Percentiles rank a stretch among this genome's conserved stretches.
These are phyloP conservation scores for Blumeria hordei DNA, from an alignment of 2,329 filamentous ascomycete species.

Conservation along the genomic window DNA sequence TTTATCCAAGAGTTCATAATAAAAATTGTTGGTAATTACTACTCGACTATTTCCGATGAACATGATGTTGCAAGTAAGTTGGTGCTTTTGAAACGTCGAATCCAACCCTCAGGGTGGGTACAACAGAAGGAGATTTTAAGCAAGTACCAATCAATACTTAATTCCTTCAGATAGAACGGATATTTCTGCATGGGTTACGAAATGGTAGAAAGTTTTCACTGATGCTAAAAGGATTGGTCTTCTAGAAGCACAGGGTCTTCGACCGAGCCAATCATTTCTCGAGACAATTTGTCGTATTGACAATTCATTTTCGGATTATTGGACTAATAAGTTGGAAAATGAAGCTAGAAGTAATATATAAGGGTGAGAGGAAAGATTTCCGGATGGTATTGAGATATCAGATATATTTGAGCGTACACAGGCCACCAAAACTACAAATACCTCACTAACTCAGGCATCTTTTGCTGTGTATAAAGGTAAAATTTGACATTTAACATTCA, in stretches of 20 bases:
- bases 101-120: not conserved
- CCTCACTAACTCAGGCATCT: not conserved
- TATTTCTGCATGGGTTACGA: not conserved
- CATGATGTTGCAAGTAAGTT: not conserved
- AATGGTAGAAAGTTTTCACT: not conserved
- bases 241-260: not conserved
- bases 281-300: not conserved
- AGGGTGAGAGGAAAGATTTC: not conserved
- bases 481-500: not conserved
- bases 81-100: not conserved
- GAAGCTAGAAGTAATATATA: not conserved
- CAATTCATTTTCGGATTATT: not conserved
- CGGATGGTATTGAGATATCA: not conserved
- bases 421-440: not conserved
- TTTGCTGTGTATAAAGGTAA: not conserved
- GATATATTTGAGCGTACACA: not conserved
- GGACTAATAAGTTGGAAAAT: not conserved
- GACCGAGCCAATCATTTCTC: not conserved
- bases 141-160: not conserved
- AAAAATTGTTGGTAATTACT: not conserved
- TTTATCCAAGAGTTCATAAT: not conserved
- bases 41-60: not conserved
- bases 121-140: not conserved
- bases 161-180: not conserved
- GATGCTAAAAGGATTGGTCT: not conserved